Evolutionary conservation across 2,329 filamentous ascomycete genomes (phyloP).

Genomic region (Madurella mycetomatis): DNA sequence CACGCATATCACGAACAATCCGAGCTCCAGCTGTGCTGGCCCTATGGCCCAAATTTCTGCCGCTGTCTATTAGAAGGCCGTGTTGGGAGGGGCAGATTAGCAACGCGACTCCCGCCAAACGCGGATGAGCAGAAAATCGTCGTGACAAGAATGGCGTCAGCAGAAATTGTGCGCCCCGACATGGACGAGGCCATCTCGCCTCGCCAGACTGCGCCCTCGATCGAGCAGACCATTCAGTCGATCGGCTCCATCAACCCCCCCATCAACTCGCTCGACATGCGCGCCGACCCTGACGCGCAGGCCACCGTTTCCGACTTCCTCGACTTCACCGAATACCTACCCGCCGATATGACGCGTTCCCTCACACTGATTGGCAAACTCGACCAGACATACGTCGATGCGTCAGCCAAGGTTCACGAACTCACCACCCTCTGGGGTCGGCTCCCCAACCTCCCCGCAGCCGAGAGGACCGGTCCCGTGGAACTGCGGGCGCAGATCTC

Average conservation of each 20-base stretch:
- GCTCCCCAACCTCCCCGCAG: conserved; percentile 46
- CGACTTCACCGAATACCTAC: conserved; percentile 66
- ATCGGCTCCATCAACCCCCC: conserved; percentile 32
- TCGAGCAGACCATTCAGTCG: conserved; percentile 32
- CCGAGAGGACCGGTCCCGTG: conserved; percentile 45
- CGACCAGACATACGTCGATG: conserved; percentile 53
- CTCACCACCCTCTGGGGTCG: conserved; percentile 54
- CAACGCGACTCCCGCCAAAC: neutral
- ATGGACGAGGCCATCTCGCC: conserved; percentile 35
- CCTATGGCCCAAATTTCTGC: neutral
- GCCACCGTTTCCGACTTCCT: conserved; percentile 67
- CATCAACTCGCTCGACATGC: conserved; percentile 45
- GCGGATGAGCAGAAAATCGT: neutral
- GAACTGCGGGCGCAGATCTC: conserved; percentile 58
- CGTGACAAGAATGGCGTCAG: conserved; percentile 11
- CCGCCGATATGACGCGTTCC: conserved; percentile 62
- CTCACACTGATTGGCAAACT: conserved; percentile 62
- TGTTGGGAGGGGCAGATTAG: neutral
- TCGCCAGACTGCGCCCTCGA: conserved; percentile 32
- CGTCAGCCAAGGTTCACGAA: conserved; percentile 51
- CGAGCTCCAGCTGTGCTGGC: neutral
- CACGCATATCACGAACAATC: neutral
- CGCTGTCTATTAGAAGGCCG: neutral
- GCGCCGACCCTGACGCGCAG: conserved; percentile 62
- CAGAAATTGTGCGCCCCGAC: conserved; percentile 17